Conservation (phyloP, 2,329 filamentous ascomycete genomes). For the Penicillium sp. region DNA sequence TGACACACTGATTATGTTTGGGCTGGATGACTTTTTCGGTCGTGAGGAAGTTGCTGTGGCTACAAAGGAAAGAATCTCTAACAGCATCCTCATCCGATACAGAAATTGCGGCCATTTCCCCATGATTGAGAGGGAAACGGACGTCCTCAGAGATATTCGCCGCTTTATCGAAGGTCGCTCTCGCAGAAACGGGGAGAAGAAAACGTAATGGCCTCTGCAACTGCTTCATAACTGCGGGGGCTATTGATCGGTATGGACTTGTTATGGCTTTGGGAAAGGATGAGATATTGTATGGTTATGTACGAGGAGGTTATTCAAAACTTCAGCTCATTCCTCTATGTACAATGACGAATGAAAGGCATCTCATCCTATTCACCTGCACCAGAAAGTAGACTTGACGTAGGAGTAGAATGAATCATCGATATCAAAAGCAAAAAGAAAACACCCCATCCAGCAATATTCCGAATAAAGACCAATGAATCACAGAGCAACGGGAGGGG, state of each 20-base stretch:
- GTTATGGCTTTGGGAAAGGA: too few relatives aligned
- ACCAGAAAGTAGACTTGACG: slow-evolving; percentile 13
- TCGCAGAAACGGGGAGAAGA: background rate
- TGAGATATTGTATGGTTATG: too few relatives aligned
- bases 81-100: slow-evolving; percentile 10
- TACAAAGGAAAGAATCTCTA: slow-evolving; percentile 11
- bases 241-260: too few relatives aligned
- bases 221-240: background rate
- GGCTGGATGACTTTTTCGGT: slow-evolving; percentile 20
- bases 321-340: slow-evolving; percentile 5
- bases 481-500: too few relatives aligned
- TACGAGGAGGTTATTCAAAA: background rate
- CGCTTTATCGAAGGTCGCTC: slow-evolving; percentile 10
- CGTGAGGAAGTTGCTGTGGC: slow-evolving; percentile 13
- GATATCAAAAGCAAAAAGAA: background rate
- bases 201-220: background rate
- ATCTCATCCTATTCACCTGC: slow-evolving; percentile 10
- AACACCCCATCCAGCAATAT: background rate
- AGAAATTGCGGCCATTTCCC: slow-evolving; percentile 25
- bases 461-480: too few relatives aligned
- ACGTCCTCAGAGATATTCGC: slow-evolving; percentile 12
- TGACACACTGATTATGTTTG: slow-evolving; percentile 23
- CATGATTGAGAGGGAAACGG: slow-evolving; percentile 21
- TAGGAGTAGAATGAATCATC: slow-evolving; percentile 6
- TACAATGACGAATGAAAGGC: slow-evolving; percentile 12